Evolutionary conservation across 371 early-diverging fungal genomes (phyloP), one percentile per base, ranked within the genome.

Genomic region (Rhizopus sp.): DNA sequence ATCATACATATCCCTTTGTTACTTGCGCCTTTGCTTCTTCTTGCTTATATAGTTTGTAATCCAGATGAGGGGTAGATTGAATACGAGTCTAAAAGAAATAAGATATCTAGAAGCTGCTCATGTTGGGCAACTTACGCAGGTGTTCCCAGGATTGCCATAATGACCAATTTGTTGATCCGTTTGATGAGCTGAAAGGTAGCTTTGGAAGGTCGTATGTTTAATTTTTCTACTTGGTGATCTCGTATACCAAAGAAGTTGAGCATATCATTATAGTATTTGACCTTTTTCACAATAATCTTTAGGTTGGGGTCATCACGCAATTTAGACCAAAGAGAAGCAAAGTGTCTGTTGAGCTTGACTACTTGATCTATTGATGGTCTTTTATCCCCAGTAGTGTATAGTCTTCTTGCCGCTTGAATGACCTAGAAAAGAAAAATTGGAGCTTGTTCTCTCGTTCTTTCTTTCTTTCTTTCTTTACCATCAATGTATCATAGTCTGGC

Each of bases 191-290:
- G 72, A 7, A 68, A 68, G 12, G 89, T 60, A 13, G 96, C 96
- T 35, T 72, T 73, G 4, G 77, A 55, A 16, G 91, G 81, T 15
- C 87, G 84, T 17, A 97, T 81, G 9, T 79, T 71, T 41, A 90
- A 84, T 13, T 85, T 88, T 34, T 91, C 87, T 16, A 98, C 98
- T 78, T 98, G 96, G 75, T 96, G 95, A 66, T 98, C 99, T 5
- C 88, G 85, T 50, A 98, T 83, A 7, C 98, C 97, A 66, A 93
- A 93, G 68, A 93, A 90, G 7, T 76, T 77, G 42, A 98, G 80
- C 60, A 88, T 81, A 46, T 85, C 76, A 67, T 96, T 95, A 78
- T 98, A 98, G 33, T 87, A 84, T 56, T 82, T 76, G 23, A 98
- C 88, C 37, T 87, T 81, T 32, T 80, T 73, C 42, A 75, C 75